Conservation (phyloP, 371 early-diverging fungal species). For the Nematocida ausubeli region DNA sequence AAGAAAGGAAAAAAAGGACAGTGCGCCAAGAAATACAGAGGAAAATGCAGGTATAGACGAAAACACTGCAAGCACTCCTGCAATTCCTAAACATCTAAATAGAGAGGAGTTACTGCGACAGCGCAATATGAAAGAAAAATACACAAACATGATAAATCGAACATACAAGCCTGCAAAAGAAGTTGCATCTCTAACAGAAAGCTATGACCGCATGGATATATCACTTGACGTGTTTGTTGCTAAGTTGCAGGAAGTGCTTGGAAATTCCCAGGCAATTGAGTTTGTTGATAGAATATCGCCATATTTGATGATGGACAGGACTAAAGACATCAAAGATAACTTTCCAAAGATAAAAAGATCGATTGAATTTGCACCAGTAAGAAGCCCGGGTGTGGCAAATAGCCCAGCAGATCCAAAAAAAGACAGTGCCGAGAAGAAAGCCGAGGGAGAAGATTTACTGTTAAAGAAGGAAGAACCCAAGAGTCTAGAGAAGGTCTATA, state of each 20-base stretch:
- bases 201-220: constrained; percentile 38
- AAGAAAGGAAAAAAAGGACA: constrained; percentile 5
- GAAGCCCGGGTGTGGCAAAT: neutral
- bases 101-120: constrained; percentile 45
- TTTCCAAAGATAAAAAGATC: constrained; percentile 51
- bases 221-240: constrained; percentile 50
- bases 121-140: constrained; percentile 7
- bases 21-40: neutral
- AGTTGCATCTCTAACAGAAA: neutral
- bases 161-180: neutral
- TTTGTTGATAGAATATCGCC: constrained; percentile 46
- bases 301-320: constrained; percentile 41
- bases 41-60: neutral
- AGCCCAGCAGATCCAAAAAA: neutral
- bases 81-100: constrained; percentile 58
- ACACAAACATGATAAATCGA: constrained; percentile 36
- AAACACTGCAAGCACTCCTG: neutral
- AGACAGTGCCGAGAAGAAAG: neutral
- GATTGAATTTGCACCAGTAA: constrained; percentile 62
- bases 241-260: constrained; percentile 30
- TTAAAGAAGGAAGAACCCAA: neutral
- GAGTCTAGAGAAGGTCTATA: neutral
- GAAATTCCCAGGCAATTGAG: constrained; percentile 43
- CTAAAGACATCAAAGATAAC: constrained; percentile 46
- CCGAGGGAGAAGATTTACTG: neutral